Percentiles rank a stretch among this genome's conserved stretches.
These are phyloP conservation scores for Castanea crenata DNA, from an alignment of 306 rosid species.

Conservation along the genomic window DNA sequence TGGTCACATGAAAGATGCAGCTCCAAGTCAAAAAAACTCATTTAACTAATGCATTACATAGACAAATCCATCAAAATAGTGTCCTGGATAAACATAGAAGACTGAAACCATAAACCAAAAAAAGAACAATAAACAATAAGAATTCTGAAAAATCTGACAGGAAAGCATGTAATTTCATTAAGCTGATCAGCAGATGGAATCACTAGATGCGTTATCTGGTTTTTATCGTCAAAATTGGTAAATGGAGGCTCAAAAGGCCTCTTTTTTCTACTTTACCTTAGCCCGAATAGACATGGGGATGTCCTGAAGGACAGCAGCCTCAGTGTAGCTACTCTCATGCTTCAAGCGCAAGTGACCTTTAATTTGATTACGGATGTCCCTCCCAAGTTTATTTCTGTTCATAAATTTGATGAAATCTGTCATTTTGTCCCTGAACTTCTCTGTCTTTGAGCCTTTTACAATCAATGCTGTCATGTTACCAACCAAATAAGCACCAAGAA, in stretches of 20 bases:
- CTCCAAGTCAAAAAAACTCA: neutral
- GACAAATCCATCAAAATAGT: neutral
- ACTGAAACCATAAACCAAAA: neutral
- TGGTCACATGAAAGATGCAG: neutral
- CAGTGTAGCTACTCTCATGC: constrained; percentile 90
- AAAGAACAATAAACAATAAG: neutral
- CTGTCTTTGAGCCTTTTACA: constrained; percentile 99
- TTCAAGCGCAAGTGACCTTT: constrained; percentile 90
- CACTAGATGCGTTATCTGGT: neutral
- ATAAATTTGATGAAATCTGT: constrained; percentile 79
- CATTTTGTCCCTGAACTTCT: constrained; percentile 88
- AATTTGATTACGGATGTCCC: constrained; percentile 83
- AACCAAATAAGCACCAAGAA: constrained; percentile 95
- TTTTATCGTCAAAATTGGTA: neutral
- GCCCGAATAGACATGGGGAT: constrained; percentile 87
- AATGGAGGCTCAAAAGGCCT: constrained; percentile 12
- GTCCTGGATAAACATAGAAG: neutral
- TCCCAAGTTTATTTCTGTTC: constrained; percentile 87
- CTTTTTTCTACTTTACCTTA: constrained; percentile 50
- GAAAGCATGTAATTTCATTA: neutral
- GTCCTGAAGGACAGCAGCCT: constrained; percentile 73
- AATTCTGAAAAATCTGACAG: neutral
- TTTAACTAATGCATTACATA: neutral
- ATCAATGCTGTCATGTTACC: constrained; percentile 99
- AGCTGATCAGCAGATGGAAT: neutral